A percentile compares a stretch with the other conserved stretches of the same genome.
Evolutionary conservation across 1,284 basidiomycete species (phyloP).

Genomic region (Tilletia caries): DNA sequence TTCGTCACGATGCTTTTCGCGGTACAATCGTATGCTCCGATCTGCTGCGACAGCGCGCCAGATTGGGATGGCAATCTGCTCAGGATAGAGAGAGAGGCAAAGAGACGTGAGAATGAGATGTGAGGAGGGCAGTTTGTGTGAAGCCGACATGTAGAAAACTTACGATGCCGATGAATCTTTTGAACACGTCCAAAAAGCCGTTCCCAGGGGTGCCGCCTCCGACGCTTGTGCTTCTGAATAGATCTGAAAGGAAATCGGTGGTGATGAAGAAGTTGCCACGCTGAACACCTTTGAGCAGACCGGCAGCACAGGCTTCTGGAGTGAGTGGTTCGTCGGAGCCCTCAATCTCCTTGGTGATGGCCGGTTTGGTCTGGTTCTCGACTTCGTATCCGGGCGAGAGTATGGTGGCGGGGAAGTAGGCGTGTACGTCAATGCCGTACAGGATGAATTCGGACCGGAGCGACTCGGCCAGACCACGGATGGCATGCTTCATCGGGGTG

Average conservation of each 20-base stretch:
- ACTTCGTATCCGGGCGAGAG: conserved; percentile 72
- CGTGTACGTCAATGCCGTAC: conserved; percentile 75
- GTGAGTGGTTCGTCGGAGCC: conserved; percentile 65
- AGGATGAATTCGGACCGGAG: conserved; percentile 77
- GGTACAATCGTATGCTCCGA: background rate
- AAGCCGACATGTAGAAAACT: background rate
- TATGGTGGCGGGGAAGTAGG: conserved; percentile 85
- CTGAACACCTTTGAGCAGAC: conserved; percentile 63
- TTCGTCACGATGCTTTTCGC: background rate
- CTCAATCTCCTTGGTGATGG: conserved; percentile 75
- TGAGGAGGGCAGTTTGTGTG: background rate
- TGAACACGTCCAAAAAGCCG: conserved; percentile 30
- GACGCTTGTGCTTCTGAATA: conserved; percentile 37
- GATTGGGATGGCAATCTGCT: conserved; percentile 34
- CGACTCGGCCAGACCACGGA: conserved; percentile 85
- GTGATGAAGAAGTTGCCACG: conserved; percentile 43
- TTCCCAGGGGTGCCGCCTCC: conserved; percentile 42
- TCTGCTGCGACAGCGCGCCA: conserved; percentile 45
- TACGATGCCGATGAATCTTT: conserved; percentile 24
- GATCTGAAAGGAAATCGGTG: conserved; percentile 39
- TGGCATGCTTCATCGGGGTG: conserved; percentile 80
- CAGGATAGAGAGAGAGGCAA: background rate
- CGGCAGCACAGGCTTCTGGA: conserved; percentile 66
- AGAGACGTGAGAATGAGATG: background rate
- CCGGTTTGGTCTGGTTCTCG: conserved; percentile 79